These are phyloP conservation scores for Alternaria hordeiaustralica DNA, from an alignment of 2,329 filamentous ascomycete species.

Conservation along the genomic window DNA sequence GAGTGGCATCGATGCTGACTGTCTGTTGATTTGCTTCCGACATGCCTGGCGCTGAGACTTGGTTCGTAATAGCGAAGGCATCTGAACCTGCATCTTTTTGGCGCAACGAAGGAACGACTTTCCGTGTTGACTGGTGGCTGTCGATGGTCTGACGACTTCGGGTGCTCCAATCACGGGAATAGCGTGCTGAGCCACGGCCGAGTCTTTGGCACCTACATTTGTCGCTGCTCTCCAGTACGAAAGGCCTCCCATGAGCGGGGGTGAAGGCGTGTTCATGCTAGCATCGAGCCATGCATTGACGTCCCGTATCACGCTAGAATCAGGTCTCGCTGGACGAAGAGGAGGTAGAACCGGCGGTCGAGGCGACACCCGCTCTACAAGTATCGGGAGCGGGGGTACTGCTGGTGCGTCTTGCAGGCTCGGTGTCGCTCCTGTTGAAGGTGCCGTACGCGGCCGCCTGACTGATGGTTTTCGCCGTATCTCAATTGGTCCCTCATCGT, in stretches of 20 bases:
- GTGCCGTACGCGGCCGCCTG: conserved; percentile 36
- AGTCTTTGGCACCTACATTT: conserved; percentile 6
- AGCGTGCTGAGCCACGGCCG: conserved; percentile 33
- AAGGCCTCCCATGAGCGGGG: conserved; percentile 43
- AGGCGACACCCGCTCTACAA: conserved; percentile 12
- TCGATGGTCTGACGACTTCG: conserved; percentile 15
- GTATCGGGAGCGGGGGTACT: conserved; percentile 11
- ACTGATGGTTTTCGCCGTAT: conserved; percentile 13
- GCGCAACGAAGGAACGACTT: conserved; percentile 35
- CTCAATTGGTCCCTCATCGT: neutral
- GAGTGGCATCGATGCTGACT: conserved; percentile 36
- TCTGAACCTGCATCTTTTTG: conserved; percentile 38
- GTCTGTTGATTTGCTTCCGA: conserved; percentile 25
- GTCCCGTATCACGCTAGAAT: conserved; percentile 34
- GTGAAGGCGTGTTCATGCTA: conserved; percentile 31
- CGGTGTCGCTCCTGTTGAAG: conserved; percentile 12
- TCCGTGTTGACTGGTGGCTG: conserved; percentile 27
- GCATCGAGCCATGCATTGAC: conserved; percentile 45
- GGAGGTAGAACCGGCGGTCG: conserved; percentile 22
- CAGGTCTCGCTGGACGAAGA: conserved; percentile 30
- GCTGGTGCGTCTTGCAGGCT: neutral
- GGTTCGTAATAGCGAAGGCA: conserved; percentile 34
- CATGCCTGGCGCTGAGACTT: conserved; percentile 18
- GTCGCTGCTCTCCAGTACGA: conserved; percentile 40
- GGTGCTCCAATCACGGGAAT: conserved; percentile 30